A percentile compares a stretch with the other conserved stretches of the same genome.
These are phyloP conservation scores for Picochlorum sp. DNA, from an alignment of 139 green algal genomes.

Conservation along the genomic window DNA sequence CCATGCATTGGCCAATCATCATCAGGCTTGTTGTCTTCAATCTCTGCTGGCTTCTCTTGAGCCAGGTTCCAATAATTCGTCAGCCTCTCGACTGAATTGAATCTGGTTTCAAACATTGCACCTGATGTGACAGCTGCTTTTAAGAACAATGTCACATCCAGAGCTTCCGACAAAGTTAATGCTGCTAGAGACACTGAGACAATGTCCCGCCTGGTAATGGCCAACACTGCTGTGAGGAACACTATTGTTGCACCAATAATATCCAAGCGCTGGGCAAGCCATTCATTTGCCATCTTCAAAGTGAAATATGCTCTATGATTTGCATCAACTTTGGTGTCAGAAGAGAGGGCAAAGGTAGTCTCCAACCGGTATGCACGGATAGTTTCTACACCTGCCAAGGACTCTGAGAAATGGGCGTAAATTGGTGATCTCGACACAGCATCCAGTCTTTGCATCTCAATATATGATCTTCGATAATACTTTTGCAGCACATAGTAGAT, in stretches of 20 bases:
- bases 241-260: slow-evolving; percentile 58
- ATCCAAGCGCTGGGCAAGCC: slow-evolving; percentile 81
- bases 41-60: slow-evolving; percentile 30
- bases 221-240: slow-evolving; percentile 41
- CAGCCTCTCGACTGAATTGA: slow-evolving; percentile 93
- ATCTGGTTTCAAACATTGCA: slow-evolving; percentile 75
- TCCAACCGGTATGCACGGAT: slow-evolving; percentile 64
- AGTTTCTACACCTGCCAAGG: slow-evolving; percentile 49
- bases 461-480: slow-evolving; percentile 60
- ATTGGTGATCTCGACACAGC: slow-evolving; percentile 73
- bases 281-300: slow-evolving; percentile 60
- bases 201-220: slow-evolving; percentile 33
- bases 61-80: slow-evolving; percentile 53
- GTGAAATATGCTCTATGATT: slow-evolving; percentile 68
- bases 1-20: slow-evolving; percentile 52
- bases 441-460: slow-evolving; percentile 89
- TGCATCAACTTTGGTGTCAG: slow-evolving; percentile 46
- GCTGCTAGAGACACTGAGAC: slow-evolving; percentile 46
- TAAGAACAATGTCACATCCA: slow-evolving; percentile 78
- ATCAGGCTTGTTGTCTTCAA: slow-evolving; percentile 8
- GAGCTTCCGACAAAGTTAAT: slow-evolving; percentile 46
- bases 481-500: slow-evolving; percentile 68
- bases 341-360: slow-evolving; percentile 41
- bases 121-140: slow-evolving; percentile 70
- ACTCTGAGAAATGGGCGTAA: slow-evolving; percentile 67